Percentiles rank a stretch among this genome's conserved stretches.
Evolutionary conservation across 257 asterid species (phyloP).

Genomic region (Rehmannia glutinosa): DNA sequence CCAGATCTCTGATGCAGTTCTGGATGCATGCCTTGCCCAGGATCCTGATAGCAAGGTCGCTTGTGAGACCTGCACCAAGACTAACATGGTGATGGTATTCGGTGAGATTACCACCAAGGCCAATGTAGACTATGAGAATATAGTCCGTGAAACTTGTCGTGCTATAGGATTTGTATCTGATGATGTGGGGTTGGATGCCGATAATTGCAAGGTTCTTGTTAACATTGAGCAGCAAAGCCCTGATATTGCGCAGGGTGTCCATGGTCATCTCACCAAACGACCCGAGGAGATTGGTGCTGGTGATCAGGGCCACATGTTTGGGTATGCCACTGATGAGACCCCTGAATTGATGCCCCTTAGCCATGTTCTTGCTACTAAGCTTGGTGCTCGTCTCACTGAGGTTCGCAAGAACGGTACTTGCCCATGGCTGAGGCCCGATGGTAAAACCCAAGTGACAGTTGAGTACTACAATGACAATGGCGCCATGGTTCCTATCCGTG

Average conservation of each 20-base stretch:
- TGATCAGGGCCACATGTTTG: no score
- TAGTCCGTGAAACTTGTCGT: conserved; percentile 40
- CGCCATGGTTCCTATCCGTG: conserved; percentile 39
- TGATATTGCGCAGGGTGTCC: conserved; percentile 39
- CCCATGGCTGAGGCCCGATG: no score
- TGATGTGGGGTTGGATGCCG: conserved; percentile 40
- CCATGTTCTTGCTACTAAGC: conserved; percentile 43
- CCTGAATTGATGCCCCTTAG: conserved; percentile 39
- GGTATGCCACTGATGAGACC: conserved; percentile 42
- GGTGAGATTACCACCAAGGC: conserved; percentile 45
- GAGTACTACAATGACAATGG: conserved; percentile 40
- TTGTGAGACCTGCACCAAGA: conserved; percentile 41
- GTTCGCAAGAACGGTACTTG: conserved; percentile 39
- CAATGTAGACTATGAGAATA: conserved; percentile 32
- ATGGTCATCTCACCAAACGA: conserved; percentile 36
- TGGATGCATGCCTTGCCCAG: conserved; percentile 39
- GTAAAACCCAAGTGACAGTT: conserved; percentile 39
- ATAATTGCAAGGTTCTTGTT: no score
- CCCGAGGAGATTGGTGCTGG: conserved; percentile 43
- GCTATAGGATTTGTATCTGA: conserved; percentile 30
- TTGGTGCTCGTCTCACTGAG: conserved; percentile 41
- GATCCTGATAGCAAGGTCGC: conserved; percentile 45
- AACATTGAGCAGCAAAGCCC: no score
- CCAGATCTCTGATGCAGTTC: no score
- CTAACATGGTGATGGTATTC: no score